Evolutionary conservation across 2,329 filamentous ascomycete species (phyloP), one percentile per base, ranked within the genome.

Genomic region (Pezicula radicicola): DNA sequence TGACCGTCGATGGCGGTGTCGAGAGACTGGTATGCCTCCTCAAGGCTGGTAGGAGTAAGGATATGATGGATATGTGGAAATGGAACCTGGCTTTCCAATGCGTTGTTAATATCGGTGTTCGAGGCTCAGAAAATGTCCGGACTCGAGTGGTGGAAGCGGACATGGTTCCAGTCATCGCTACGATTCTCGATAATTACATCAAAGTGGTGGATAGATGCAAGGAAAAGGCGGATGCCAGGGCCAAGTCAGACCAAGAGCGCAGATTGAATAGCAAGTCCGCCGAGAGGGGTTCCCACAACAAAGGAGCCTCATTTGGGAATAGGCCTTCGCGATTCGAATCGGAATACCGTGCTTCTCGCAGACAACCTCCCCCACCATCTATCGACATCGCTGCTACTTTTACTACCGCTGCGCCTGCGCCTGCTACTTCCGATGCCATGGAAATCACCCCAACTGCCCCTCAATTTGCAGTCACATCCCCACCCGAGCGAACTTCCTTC

Each of bases 31-130:
- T 99, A 68, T 97, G 91, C 80, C 97, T 99, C 67, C 83, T 99
- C 70, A 99, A 99, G 73, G 91, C 96, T 72, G 94, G 94, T 57
- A 83, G 94, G 68, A 97, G 90, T 74, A 95, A 92, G 72, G 93
- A 99, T 70, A 88, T 97, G 85, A 97, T 97, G 93, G 93, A 97
- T 70, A 96, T 96, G 89, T 99, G 94, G 94, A 97, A 97, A 74
- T 99, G 94, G 94, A 99, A 97, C 67, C 80, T 99, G 57, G 94
- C 94, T 49, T 99, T 99, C 71, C 94, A 97, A 72, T 99, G 94
- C 70, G 92, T 97, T 59, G 94, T 99, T 68, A 99, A 99, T 71
- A 97, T 99, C 67, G 94, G 94, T 52, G 93, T 99, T 54, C 84
- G 94, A 61, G 94, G 94, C 54, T 97, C 94, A 12, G 94, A 99